Evolutionary conservation across 1,284 basidiomycete genomes (phyloP).

Genomic region (Ganoderma lingzhi): DNA sequence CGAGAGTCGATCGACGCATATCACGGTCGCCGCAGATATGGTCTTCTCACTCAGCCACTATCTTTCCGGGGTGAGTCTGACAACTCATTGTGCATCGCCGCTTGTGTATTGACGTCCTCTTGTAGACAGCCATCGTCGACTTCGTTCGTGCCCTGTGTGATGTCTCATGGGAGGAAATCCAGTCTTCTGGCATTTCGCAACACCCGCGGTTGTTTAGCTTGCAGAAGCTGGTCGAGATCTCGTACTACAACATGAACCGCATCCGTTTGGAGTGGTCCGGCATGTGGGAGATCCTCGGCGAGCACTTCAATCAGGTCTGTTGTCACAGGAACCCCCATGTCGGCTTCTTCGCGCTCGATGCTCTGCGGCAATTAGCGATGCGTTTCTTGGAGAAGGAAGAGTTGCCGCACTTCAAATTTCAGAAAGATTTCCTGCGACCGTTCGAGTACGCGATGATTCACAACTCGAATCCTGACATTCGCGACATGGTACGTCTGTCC

Average conservation of each 20-base stretch:
- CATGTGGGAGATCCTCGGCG: slow-evolving; percentile 97
- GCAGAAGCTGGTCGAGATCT: slow-evolving; percentile 99
- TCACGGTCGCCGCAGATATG: slow-evolving; percentile 99
- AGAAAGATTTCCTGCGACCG: slow-evolving; percentile 98
- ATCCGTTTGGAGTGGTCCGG: slow-evolving; percentile 99
- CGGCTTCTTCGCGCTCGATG: slow-evolving; percentile 96
- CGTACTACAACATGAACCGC: slow-evolving; percentile 99
- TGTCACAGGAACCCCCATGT: slow-evolving; percentile 98
- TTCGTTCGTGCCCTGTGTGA: slow-evolving; percentile 97
- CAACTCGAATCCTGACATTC: slow-evolving; percentile 93
- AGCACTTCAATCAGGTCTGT: slow-evolving; percentile 99
- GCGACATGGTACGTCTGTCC: slow-evolving; percentile 84
- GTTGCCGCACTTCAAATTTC: slow-evolving; percentile 98
- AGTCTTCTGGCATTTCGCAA: slow-evolving; percentile 93
- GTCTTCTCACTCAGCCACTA: slow-evolving; percentile 97
- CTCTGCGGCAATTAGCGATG: slow-evolving; percentile 98
- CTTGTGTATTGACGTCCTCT: slow-evolving; percentile 17
- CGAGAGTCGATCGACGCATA: slow-evolving; percentile 96
- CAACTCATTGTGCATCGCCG: slow-evolving; percentile 16
- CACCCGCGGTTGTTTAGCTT: slow-evolving; percentile 96
- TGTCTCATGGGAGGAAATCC: slow-evolving; percentile 99
- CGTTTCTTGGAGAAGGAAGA: slow-evolving; percentile 99
- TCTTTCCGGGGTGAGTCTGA: slow-evolving; percentile 82
- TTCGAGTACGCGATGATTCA: slow-evolving; percentile 99
- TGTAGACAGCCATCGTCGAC: slow-evolving; percentile 94